Percentiles rank a stretch among this genome's conserved stretches.
phyloP scores from a whole-genome alignment of 257 asterid species.

The Capsicum pubescens region DNA sequence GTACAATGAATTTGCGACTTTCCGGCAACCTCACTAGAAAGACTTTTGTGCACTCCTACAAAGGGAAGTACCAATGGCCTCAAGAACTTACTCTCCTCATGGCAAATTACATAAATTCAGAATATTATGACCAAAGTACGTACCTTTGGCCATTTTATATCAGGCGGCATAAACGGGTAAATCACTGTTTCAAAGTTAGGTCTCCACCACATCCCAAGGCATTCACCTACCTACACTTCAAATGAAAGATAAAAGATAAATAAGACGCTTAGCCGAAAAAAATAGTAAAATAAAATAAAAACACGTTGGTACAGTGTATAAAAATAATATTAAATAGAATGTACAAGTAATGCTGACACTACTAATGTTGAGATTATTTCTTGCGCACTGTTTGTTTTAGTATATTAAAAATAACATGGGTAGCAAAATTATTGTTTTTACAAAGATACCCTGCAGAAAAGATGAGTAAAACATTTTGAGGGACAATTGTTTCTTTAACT shows the following conservation, averaged over 20 bases:
- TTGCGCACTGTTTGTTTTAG: too few species aligned
- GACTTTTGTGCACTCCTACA: conserved; percentile 74
- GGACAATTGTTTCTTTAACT: too few species aligned
- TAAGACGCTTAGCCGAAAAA: conserved; percentile 1
- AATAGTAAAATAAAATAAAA: background rate
- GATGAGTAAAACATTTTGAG: too few species aligned
- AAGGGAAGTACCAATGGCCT: conserved; percentile 26
- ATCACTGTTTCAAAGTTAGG: conserved; percentile 65
- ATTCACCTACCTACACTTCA: conserved; percentile 73
- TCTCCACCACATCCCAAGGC: conserved; percentile 95
- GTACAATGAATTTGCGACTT: conserved; percentile 75
- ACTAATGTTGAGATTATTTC: too few species aligned
- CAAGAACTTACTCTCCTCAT: conserved; percentile 29
- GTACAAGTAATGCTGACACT: too few species aligned
- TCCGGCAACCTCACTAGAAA: conserved; percentile 82
- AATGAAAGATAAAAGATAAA: conserved; percentile 6
- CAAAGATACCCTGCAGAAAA: too few species aligned
- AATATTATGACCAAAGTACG: conserved; percentile 19
- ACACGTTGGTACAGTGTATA: too few species aligned
- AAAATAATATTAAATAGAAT: too few species aligned
- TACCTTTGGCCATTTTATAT: conserved; percentile 73
- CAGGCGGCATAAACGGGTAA: conserved; percentile 71
- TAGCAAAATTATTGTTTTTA: too few species aligned
- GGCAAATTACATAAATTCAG: background rate
- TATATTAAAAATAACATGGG: too few species aligned